Base-by-base conservation (phyloP, 441 rosid genomes). In the Hura crepitans region DNA sequence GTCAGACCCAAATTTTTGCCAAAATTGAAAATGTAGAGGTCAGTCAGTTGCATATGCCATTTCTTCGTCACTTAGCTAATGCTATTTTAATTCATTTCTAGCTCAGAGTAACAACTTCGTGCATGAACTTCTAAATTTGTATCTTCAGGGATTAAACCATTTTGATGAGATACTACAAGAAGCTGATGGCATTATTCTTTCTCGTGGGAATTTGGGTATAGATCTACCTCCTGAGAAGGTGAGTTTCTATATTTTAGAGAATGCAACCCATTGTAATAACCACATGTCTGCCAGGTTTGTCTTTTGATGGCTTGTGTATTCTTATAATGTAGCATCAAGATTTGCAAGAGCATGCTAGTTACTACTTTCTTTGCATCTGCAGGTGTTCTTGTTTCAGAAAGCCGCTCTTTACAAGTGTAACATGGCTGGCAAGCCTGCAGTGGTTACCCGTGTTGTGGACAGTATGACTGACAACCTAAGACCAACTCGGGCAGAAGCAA, bases 221-320 rank as follows among this genome's bases (percentile, higher is more conserved):
- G 99, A 93, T 87, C 88, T 96, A 56, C 99, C 99, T 14, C 97
- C 99, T 6, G 98, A 96, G 81, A 96, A 93, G 97, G 98, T 93
- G 50, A 67, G 76, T 69, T 62, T 68, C 13, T 42, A 57, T 28
- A 23, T 67, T 66, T 42, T 25, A 23, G 37, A 67, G 25, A 22
- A 42, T n/a, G n/a, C n/a, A n/a, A n/a, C n/a, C n/a, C n/a, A n/a
- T n/a, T n/a, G n/a, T n/a, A n/a, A n/a, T n/a, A n/a, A n/a, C n/a
- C n/a, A n/a, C n/a, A n/a, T n/a, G 20, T 33, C 39, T 14, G 45
- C 45, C 39, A 17, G 22, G 25, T 59, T 10, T n/a, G n/a, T n/a
- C n/a, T 28, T 18, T 33, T 31, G 25, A 33, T 56, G 61, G 47
- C 65, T 66, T 43, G 18, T 73, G 66, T 17, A 20, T 54, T n/a